phyloP scores from a whole-genome alignment of 2,329 filamentous ascomycete genomes.

The Raffaelea albimanens region DNA sequence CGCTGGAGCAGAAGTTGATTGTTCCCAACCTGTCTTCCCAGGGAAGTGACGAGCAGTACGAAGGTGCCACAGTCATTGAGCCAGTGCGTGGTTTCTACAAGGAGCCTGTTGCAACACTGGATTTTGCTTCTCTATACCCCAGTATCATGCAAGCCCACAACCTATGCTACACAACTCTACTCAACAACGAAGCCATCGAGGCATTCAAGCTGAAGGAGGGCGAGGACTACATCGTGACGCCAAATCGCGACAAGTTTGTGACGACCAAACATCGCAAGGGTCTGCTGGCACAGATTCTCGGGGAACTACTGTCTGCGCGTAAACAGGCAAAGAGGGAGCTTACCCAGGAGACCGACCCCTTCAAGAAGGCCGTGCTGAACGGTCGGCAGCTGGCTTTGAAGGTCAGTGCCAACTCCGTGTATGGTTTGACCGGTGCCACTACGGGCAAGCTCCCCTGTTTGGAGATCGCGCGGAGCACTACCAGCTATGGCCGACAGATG shows the following conservation, averaged over 20 bases:
- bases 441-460: conserved; percentile 93
- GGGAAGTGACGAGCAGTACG: conserved; percentile 76
- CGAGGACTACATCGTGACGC: conserved; percentile 93
- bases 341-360: conserved; percentile 80
- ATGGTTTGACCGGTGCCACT: conserved; percentile 92
- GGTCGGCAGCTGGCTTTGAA: conserved; percentile 95
- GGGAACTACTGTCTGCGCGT: conserved; percentile 82
- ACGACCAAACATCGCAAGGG: conserved; percentile 85
- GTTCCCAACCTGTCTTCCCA: conserved; percentile 77
- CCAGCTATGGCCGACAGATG: conserved; percentile 95
- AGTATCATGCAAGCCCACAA: conserved; percentile 99
- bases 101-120: conserved; percentile 88
- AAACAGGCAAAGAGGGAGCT: conserved; percentile 92
- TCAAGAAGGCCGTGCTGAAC: conserved; percentile 96
- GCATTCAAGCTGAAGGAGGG: conserved; percentile 71
- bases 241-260: conserved; percentile 88
- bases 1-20: conserved; percentile 83
- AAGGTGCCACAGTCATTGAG: conserved; percentile 96
- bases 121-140: conserved; percentile 97
- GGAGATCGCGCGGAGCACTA: conserved; percentile 92
- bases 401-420: conserved; percentile 94
- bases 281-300: conserved; percentile 86
- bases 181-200: conserved; percentile 70
- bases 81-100: conserved; percentile 89
- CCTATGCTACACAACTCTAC: conserved; percentile 88